Evolutionary conservation across 345 rosid species (phyloP).

Genomic region (Citrus medica): DNA sequence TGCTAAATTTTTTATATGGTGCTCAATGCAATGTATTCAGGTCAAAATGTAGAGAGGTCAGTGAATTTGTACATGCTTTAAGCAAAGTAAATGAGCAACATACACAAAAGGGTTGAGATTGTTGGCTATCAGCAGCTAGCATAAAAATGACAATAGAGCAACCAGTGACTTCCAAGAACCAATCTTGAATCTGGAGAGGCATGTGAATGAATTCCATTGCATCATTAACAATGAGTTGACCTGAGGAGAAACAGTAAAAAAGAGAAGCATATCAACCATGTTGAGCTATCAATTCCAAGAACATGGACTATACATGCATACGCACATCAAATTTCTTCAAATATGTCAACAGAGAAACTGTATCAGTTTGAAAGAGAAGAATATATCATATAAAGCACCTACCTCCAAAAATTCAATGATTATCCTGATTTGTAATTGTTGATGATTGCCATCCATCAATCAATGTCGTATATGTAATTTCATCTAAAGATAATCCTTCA

Average conservation of each 20-base stretch:
- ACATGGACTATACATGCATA: background rate
- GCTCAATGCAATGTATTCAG: background rate
- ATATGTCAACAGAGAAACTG: background rate
- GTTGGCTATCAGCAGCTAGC: background rate
- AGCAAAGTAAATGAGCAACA: background rate
- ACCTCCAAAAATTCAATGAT: slow-evolving; percentile 10
- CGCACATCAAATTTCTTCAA: background rate
- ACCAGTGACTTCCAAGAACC: slow-evolving; percentile 6
- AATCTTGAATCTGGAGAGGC: slow-evolving; percentile 5
- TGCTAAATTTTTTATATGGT: background rate
- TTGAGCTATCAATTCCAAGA: background rate
- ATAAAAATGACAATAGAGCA: background rate
- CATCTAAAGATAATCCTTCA: slow-evolving; percentile 37
- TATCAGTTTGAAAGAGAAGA: background rate
- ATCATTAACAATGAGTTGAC: background rate
- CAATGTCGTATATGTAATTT: slow-evolving; percentile 64
- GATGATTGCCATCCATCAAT: slow-evolving; percentile 45
- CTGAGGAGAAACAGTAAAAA: background rate
- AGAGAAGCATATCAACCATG: background rate
- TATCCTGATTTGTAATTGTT: slow-evolving; percentile 25
- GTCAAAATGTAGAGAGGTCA: background rate
- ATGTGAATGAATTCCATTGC: background rate
- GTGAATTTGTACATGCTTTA: background rate
- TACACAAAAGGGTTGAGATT: background rate
- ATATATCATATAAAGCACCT: background rate